Conservation (phyloP, 257 asterid species). For the Haberlea rhodopensis region DNA sequence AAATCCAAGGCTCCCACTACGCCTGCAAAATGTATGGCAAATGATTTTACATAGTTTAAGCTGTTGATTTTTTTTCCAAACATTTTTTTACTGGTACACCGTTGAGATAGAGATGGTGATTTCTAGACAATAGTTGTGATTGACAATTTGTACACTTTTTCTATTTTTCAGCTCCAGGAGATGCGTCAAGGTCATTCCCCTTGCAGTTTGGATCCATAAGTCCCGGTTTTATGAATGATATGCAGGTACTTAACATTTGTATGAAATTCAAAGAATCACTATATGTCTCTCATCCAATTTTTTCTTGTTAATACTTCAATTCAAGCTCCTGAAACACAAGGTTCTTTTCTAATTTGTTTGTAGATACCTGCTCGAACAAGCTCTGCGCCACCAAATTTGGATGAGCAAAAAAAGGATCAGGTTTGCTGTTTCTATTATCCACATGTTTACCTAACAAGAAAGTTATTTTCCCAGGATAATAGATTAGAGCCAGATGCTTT, state of each 20-base stretch:
- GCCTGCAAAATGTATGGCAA: slow-evolving; percentile 58
- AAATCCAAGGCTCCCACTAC: slow-evolving; percentile 44
- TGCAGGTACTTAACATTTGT: slow-evolving; percentile 55
- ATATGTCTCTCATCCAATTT: slow-evolving; percentile 3
- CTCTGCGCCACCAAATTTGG: slow-evolving; percentile 95
- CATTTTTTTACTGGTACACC: slow-evolving; percentile 5
- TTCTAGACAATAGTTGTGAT: slow-evolving; percentile 12
- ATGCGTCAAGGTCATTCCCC: slow-evolving; percentile 57
- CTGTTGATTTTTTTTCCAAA: not conserved
- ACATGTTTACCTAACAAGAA: slow-evolving; percentile 11
- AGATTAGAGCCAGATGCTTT: slow-evolving; percentile 8
- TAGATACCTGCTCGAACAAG: slow-evolving; percentile 93
- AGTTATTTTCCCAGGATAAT: slow-evolving; percentile 14
- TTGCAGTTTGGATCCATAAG: slow-evolving; percentile 91
- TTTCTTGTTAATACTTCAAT: not conserved
- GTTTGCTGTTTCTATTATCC: slow-evolving; percentile 38
- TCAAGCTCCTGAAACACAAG: slow-evolving; percentile 14
- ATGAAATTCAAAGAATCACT: slow-evolving; percentile 8
- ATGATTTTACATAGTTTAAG: slow-evolving; percentile 6
- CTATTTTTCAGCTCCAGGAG: slow-evolving; percentile 50
- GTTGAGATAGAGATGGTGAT: not conserved
- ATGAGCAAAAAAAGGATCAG: slow-evolving; percentile 89
- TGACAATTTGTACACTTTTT: slow-evolving; percentile 25
- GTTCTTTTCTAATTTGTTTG: slow-evolving; percentile 23
- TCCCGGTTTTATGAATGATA: slow-evolving; percentile 74